These are phyloP conservation scores for Emericellopsis cladophorae DNA, from an alignment of 2,329 filamentous ascomycete genomes.

Conservation along the genomic window DNA sequence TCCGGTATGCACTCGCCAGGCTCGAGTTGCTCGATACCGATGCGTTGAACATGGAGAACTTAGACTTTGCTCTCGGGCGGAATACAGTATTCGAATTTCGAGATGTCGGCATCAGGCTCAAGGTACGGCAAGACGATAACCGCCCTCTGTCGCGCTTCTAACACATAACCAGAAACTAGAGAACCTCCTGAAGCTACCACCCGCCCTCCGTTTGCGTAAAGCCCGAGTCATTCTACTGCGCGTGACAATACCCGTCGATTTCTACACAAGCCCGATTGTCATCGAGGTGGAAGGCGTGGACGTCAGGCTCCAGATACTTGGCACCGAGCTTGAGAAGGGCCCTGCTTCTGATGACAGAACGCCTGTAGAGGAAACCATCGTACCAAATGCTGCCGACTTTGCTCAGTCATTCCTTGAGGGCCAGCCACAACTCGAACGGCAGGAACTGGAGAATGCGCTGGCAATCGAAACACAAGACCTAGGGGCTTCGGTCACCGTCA, in stretches of 20 bases:
- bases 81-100: conserved; percentile 75
- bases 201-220: conserved; percentile 55
- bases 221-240: conserved; percentile 67
- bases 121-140: conserved; percentile 36
- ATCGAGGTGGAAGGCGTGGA: conserved; percentile 75
- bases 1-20: conserved; percentile 73
- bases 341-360: conserved; percentile 1
- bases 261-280: conserved; percentile 72
- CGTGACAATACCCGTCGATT: conserved; percentile 75
- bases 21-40: conserved; percentile 83
- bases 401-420: conserved; percentile 69
- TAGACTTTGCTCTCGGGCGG: conserved; percentile 74
- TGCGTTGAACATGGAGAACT: conserved; percentile 70
- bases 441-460: conserved; percentile 56
- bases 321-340: conserved; percentile 18
- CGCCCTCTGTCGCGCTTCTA: neutral
- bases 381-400: conserved; percentile 61
- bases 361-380: conserved; percentile 16
- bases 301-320: conserved; percentile 49
- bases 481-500: conserved; percentile 45
- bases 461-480: conserved; percentile 49
- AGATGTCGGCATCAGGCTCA: conserved; percentile 70
- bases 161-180: conserved; percentile 57
- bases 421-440: conserved; percentile 52
- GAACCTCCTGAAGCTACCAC: conserved; percentile 59